These are phyloP conservation scores for Ampelocalamus luodianensis DNA, from an alignment of 176 grass and related monocot genomes.

Conservation along the genomic window DNA sequence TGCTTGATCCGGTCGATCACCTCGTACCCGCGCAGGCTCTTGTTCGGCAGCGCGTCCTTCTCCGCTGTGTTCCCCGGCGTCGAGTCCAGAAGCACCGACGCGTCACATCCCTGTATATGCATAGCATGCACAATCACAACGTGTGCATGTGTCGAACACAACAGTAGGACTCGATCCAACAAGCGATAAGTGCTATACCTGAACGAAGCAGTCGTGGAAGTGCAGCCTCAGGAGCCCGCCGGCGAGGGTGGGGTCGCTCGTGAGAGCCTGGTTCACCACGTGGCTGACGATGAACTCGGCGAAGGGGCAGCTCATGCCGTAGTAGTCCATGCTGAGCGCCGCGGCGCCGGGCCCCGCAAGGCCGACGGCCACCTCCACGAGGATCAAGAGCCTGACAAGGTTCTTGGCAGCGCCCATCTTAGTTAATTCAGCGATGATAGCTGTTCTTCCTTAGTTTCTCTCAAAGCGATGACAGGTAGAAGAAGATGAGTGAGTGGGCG, in stretches of 20 bases:
- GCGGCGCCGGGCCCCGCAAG: conserved; percentile 41
- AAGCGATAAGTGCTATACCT: conserved; percentile 36
- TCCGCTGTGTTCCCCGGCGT: conserved; percentile 64
- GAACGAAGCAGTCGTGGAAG: conserved; percentile 98
- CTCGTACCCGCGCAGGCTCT: conserved; percentile 77
- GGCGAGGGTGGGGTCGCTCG: conserved; percentile 63
- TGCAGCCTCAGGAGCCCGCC: conserved; percentile 77
- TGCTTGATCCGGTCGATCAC: conserved; percentile 83
- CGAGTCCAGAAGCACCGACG: conserved; percentile 81
- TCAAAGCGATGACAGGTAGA: background rate
- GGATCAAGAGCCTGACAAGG: conserved; percentile 46
- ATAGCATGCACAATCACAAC: background rate
- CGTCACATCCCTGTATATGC: conserved; percentile 77
- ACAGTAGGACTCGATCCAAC: too few species aligned
- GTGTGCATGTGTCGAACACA: too few species aligned
- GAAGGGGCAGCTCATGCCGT: conserved; percentile 85
- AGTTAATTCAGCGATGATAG: background rate
- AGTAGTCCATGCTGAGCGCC: conserved; percentile 71
- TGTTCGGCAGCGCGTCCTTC: conserved; percentile 83
- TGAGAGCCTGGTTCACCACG: conserved; percentile 59
- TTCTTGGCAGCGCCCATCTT: conserved; percentile 38
- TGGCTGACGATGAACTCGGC: conserved; percentile 57
- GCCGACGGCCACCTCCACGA: conserved; percentile 46
- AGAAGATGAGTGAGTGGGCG: conserved; percentile 39
- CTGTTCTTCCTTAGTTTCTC: background rate